A percentile compares a stretch with the other conserved stretches of the same genome.
phyloP scores from a whole-genome alignment of 2,329 filamentous ascomycete species.

The Tolypocladium amazonense region DNA sequence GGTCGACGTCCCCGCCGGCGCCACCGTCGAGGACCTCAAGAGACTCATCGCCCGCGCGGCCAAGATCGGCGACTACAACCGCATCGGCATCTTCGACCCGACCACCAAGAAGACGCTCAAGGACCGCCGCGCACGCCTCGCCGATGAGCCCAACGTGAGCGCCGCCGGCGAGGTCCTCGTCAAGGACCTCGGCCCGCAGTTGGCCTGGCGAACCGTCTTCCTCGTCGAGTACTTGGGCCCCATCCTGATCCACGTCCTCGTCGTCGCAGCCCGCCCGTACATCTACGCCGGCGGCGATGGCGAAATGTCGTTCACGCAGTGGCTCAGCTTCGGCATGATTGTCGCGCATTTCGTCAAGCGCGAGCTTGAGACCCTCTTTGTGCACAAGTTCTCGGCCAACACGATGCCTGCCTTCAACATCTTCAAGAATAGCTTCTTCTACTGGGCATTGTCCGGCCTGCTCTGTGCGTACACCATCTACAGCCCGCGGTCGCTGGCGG shows the following conservation, averaged over 20 bases:
- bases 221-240: constrained; percentile 92
- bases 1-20: constrained; percentile 35
- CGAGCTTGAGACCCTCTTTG: constrained; percentile 85
- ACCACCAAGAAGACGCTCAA: constrained; percentile 52
- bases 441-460: constrained; percentile 77
- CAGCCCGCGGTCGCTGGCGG: constrained; percentile 59
- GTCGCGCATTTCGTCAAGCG: constrained; percentile 85
- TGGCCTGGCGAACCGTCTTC: constrained; percentile 89
- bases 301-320: constrained; percentile 56
- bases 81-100: constrained; percentile 51
- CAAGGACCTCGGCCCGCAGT: constrained; percentile 87
- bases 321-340: constrained; percentile 63
- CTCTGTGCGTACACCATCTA: constrained; percentile 82
- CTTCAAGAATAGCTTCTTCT: constrained; percentile 90
- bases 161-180: constrained; percentile 57
- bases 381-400: constrained; percentile 88
- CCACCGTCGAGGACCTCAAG: constrained; percentile 53
- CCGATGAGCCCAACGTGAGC: constrained; percentile 36
- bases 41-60: constrained; percentile 38
- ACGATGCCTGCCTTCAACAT: constrained; percentile 91
- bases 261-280: constrained; percentile 62
- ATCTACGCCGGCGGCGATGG: constrained; percentile 33
- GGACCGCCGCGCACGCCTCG: constrained; percentile 45
- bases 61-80: constrained; percentile 46
- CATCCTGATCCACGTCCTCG: constrained; percentile 71